Percentiles rank a stretch among this genome's conserved stretches.
These are phyloP conservation scores for Pseudogymnoascus sp. DNA, from an alignment of 2,329 filamentous ascomycete species.

Conservation along the genomic window DNA sequence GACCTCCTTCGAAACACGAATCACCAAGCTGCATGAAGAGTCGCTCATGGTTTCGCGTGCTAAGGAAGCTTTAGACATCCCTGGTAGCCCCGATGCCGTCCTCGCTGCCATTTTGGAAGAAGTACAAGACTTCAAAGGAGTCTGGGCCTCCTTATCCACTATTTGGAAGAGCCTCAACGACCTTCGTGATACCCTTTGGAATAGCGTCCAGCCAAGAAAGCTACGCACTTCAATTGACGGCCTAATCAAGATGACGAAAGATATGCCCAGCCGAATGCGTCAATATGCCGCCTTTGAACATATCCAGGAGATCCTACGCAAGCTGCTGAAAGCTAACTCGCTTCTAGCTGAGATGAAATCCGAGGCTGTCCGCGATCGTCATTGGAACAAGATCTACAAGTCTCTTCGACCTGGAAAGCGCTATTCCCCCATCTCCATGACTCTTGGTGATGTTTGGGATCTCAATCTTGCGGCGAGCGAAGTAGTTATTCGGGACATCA, in stretches of 20 bases:
- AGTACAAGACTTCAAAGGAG: constrained; percentile 96
- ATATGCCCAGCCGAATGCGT: constrained; percentile 98
- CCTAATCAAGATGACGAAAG: constrained; percentile 94
- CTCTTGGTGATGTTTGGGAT: constrained; percentile 97
- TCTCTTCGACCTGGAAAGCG: constrained; percentile 84
- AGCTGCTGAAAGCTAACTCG: constrained; percentile 83
- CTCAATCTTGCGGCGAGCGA: constrained; percentile 85
- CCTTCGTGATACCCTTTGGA: constrained; percentile 87
- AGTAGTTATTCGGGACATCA: constrained; percentile 81
- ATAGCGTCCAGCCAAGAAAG: constrained; percentile 89
- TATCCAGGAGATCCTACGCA: constrained; percentile 82
- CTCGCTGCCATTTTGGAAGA: constrained; percentile 85
- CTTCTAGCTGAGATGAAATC: constrained; percentile 88
- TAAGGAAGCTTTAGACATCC: constrained; percentile 90
- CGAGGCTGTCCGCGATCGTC: constrained; percentile 88
- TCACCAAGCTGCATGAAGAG: constrained; percentile 78
- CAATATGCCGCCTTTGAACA: constrained; percentile 99
- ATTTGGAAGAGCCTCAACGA: constrained; percentile 97
- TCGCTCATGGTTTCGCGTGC: constrained; percentile 91
- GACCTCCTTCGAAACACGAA: constrained; percentile 71
- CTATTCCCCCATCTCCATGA: constrained; percentile 90
- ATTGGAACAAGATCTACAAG: constrained; percentile 98
- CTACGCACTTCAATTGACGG: constrained; percentile 82
- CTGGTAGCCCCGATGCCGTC: constrained; percentile 70
- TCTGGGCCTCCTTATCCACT: constrained; percentile 90